Evolutionary conservation across 495 filamentous ascomycete genomes (phyloP).

Genomic region (Choiromyces venosus): DNA sequence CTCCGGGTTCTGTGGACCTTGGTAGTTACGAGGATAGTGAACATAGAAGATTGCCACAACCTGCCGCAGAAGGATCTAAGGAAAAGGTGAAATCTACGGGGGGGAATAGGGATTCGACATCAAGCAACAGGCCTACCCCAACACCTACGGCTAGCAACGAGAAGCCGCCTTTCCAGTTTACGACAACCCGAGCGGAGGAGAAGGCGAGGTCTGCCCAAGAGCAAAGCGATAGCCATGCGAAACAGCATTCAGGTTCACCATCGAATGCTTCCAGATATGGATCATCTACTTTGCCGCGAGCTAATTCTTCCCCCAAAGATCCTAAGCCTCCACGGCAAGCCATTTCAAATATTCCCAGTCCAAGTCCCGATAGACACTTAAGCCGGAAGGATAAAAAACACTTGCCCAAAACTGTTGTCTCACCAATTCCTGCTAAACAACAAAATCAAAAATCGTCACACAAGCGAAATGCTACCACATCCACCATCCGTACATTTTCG

Average conservation of each 20-base stretch:
- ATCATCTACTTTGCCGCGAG: not conserved
- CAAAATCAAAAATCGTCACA: not conserved
- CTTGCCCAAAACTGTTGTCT: not conserved
- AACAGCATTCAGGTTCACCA: not conserved
- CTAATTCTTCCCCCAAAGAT: not conserved
- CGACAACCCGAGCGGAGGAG: not conserved
- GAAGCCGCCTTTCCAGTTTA: not conserved
- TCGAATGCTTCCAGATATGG: not conserved
- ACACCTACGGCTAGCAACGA: not conserved
- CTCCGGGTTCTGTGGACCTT: not conserved
- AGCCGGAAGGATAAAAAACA: not conserved
- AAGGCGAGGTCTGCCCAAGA: constrained; percentile 1
- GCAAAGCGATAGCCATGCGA: not conserved
- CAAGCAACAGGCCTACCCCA: not conserved
- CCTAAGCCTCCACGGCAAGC: not conserved
- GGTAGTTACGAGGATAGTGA: not conserved
- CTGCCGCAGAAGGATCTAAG: not conserved
- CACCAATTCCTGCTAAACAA: not conserved
- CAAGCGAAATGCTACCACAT: not conserved
- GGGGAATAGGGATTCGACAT: not conserved
- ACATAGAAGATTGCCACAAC: not conserved
- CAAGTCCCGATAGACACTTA: not conserved
- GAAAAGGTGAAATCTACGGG: not conserved
- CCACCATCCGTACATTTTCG: not conserved
- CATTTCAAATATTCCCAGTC: not conserved